These are phyloP conservation scores for Aspergillus aculeatus DNA, from an alignment of 2,329 filamentous ascomycete species.

Conservation along the genomic window DNA sequence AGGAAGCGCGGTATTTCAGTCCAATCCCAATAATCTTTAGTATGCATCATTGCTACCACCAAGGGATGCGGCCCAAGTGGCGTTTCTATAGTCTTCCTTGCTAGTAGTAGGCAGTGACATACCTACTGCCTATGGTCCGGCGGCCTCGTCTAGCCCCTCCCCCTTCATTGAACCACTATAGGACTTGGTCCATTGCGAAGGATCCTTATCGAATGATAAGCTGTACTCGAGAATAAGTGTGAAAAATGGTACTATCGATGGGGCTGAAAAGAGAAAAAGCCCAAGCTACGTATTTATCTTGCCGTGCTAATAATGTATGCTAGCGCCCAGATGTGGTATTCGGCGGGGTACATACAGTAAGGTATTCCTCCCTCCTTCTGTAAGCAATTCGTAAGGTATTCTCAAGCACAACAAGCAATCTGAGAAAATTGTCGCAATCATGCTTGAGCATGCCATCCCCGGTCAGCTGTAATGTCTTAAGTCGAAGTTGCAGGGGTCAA, in stretches of 20 bases:
- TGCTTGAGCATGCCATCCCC: neutral
- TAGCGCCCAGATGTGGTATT: too few relatives aligned
- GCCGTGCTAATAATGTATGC: too few relatives aligned
- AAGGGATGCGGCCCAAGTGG: conserved; percentile 16
- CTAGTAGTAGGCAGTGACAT: conserved; percentile 7
- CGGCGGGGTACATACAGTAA: too few relatives aligned
- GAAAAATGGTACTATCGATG: too few relatives aligned
- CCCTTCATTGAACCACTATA: too few relatives aligned
- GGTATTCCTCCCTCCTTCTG: too few relatives aligned
- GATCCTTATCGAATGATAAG: neutral
- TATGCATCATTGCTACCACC: neutral
- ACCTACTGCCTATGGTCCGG: neutral
- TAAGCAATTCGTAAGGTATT: too few relatives aligned
- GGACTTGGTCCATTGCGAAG: neutral
- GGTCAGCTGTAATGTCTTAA: conserved; percentile 1
- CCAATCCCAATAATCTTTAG: neutral
- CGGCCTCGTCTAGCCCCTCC: neutral
- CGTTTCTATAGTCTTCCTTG: conserved; percentile 12
- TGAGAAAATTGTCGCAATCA: too few relatives aligned
- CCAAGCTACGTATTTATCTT: too few relatives aligned
- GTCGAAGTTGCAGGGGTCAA: neutral
- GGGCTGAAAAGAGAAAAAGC: too few relatives aligned
- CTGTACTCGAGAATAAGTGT: too few relatives aligned
- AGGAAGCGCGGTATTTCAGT: neutral
- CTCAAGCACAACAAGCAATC: too few relatives aligned